These are phyloP conservation scores for Fusarium nurragi DNA, from an alignment of 2,329 filamentous ascomycete genomes.

Conservation along the genomic window DNA sequence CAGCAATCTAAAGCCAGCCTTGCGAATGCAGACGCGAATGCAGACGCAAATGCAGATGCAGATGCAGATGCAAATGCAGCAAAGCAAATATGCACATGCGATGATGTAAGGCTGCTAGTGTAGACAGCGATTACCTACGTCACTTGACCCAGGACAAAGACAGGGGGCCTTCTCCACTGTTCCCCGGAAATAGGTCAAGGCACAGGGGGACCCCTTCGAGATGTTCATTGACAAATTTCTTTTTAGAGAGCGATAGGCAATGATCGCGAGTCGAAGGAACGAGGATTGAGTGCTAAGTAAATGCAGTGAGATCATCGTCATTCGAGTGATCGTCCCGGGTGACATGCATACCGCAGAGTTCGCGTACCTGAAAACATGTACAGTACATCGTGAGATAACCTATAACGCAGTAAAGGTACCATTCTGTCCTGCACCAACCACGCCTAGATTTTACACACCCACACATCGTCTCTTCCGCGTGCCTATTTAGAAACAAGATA, in stretches of 20 bases:
- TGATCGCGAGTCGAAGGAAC: not conserved
- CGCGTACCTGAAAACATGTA: not conserved
- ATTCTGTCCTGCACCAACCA: constrained; percentile 9
- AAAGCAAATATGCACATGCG: constrained; percentile 8
- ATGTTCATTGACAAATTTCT: constrained; percentile 4
- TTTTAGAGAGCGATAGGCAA: not conserved
- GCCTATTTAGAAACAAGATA: constrained; percentile 9
- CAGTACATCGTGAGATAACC: not conserved
- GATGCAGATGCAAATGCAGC: too few relatives aligned
- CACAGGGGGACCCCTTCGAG: not conserved
- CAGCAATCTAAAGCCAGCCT: constrained; percentile 20
- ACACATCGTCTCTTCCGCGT: constrained; percentile 27
- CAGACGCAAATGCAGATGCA: not conserved
- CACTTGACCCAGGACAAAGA: constrained; percentile 27
- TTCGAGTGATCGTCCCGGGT: constrained; percentile 1
- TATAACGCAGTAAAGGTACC: too few relatives aligned
- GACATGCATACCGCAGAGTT: constrained; percentile 1
- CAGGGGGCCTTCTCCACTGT: constrained; percentile 15
- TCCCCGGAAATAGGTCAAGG: constrained; percentile 22
- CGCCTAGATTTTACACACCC: constrained; percentile 29
- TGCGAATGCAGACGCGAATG: too few relatives aligned
- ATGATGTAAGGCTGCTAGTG: constrained; percentile 38
- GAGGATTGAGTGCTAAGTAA: not conserved
- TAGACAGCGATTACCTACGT: constrained; percentile 35
- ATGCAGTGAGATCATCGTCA: constrained; percentile 20